Evolutionary conservation across 306 rosid genomes (phyloP).

Genomic region (Amphicarpaea edgeworthii): DNA sequence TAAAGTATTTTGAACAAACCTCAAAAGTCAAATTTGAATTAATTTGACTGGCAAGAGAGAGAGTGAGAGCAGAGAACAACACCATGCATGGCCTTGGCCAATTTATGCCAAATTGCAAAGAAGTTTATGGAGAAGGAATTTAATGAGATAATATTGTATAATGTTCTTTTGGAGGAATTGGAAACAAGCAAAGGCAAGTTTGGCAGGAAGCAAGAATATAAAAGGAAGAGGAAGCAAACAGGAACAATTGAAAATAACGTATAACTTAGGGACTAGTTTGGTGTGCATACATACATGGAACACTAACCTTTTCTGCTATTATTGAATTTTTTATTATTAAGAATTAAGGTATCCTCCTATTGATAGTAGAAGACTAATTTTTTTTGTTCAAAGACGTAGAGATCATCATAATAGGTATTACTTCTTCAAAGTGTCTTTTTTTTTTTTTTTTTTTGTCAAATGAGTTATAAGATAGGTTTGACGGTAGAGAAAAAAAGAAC

Average conservation of each 20-base stretch:
- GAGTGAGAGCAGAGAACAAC: too few species aligned
- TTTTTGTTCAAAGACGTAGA: too few species aligned
- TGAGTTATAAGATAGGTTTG: too few species aligned
- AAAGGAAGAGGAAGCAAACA: conserved; percentile 6
- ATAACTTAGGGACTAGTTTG: too few species aligned
- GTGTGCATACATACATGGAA: conserved; percentile 9
- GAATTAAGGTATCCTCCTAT: too few species aligned
- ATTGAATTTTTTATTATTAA: background rate
- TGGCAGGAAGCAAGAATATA: background rate
- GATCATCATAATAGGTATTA: too few species aligned
- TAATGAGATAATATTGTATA: background rate
- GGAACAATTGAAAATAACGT: background rate
- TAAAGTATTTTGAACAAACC: conserved; percentile 13
- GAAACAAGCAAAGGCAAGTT: background rate
- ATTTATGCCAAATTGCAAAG: conserved; percentile 15
- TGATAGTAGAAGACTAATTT: too few species aligned
- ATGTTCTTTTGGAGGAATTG: conserved; percentile 1
- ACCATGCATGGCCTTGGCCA: conserved; percentile 12
- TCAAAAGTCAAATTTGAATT: background rate
- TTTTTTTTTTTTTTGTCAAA: too few species aligned
- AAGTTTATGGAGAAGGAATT: background rate
- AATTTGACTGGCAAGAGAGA: background rate
- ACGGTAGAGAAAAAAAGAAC: too few species aligned
- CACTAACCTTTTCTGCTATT: conserved; percentile 4
- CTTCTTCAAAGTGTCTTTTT: too few species aligned